Evolutionary conservation across 2,329 filamentous ascomycete species (phyloP).

Genomic region (Biscogniauxia mediterranea): DNA sequence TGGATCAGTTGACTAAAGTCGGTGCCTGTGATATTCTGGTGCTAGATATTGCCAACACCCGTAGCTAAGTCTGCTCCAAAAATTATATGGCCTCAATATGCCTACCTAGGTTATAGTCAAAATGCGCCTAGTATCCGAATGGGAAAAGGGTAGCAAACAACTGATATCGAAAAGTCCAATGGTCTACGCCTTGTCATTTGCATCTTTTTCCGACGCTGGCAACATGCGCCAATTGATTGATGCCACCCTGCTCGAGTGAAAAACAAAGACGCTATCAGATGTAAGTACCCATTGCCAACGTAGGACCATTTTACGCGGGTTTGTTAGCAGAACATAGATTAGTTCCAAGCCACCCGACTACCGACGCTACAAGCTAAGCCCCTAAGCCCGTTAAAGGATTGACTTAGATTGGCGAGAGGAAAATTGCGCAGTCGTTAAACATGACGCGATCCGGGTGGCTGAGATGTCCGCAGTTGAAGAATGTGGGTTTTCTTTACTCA

Average conservation of each 20-base stretch:
- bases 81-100: not conserved
- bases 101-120: not conserved
- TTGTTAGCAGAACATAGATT: not conserved
- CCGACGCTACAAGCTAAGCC: too few species aligned
- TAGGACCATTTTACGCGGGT: too few species aligned
- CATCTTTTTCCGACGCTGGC: not conserved
- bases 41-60: constrained; percentile 74
- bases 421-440: not conserved
- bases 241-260: not conserved
- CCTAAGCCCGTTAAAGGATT: too few species aligned
- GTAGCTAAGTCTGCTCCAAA: constrained; percentile 18
- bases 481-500: too few species aligned
- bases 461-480: not conserved
- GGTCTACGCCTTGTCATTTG: not conserved
- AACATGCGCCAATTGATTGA: not conserved
- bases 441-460: not conserved
- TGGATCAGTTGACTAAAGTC: constrained; percentile 76
- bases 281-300: too few species aligned
- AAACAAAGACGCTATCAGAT: not conserved
- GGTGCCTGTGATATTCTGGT: constrained; percentile 86
- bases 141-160: not conserved
- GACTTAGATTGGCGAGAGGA: not conserved
- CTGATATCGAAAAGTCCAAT: not conserved
- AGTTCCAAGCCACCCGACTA: not conserved
- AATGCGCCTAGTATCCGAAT: not conserved